A percentile compares a stretch with the other conserved stretches of the same genome.
Evolutionary conservation across 108 stramenopile genomes (phyloP).

Genomic region (Pseudonitzschia multiseries): DNA sequence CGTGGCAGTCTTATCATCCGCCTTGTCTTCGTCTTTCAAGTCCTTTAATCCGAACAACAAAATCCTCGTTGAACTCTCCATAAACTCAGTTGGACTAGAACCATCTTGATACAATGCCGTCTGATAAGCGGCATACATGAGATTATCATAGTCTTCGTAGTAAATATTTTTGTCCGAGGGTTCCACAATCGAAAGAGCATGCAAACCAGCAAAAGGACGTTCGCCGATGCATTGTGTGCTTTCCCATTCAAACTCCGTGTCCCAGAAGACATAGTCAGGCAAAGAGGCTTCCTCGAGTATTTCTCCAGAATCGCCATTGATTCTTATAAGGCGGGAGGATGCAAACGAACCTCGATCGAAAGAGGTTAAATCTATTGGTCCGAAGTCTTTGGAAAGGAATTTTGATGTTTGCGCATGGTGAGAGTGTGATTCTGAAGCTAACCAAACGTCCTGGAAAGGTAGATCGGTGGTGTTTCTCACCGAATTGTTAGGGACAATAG

Average conservation of each 20-base stretch:
- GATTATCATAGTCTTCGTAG: not conserved
- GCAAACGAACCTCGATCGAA: slow-evolving; percentile 17
- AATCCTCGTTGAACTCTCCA: slow-evolving; percentile 13
- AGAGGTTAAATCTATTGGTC: slow-evolving; percentile 12
- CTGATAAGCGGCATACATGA: slow-evolving; percentile 16
- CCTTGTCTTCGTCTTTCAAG: not conserved
- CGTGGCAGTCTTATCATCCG: not conserved
- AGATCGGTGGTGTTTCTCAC: not conserved
- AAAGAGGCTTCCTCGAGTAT: slow-evolving; percentile 18
- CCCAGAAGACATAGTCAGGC: slow-evolving; percentile 19
- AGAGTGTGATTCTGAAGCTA: slow-evolving; percentile 24
- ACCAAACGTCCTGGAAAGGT: not conserved
- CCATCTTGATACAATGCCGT: slow-evolving; percentile 21
- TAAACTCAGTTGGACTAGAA: slow-evolving; percentile 12
- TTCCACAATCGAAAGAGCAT: slow-evolving; percentile 13
- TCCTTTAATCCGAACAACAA: slow-evolving; percentile 7
- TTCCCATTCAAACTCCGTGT: slow-evolving; percentile 15
- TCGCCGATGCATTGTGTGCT: slow-evolving; percentile 17
- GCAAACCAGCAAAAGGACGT: slow-evolving; percentile 22
- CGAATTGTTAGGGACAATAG: not conserved
- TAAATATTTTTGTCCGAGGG: not conserved
- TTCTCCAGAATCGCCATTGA: slow-evolving; percentile 7
- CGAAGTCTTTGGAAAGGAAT: slow-evolving; percentile 19
- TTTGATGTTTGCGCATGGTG: slow-evolving; percentile 4
- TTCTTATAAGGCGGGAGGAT: slow-evolving; percentile 17